A percentile compares a stretch with the other conserved stretches of the same genome.
These are phyloP conservation scores for Tetracladium setigerum DNA, from an alignment of 495 filamentous ascomycete genomes.

Conservation along the genomic window DNA sequence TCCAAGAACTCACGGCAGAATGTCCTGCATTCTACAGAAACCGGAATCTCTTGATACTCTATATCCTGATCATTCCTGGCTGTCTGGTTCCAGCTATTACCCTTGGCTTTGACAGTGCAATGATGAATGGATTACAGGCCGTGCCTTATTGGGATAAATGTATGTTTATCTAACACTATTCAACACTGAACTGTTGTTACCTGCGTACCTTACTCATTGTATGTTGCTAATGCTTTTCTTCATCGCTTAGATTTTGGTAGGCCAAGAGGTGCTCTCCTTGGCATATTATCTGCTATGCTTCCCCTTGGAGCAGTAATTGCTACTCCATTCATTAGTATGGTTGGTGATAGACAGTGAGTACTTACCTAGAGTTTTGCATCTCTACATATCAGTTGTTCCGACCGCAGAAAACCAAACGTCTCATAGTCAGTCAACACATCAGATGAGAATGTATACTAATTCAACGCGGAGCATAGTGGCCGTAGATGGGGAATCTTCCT, in stretches of 20 bases:
- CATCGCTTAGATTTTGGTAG: too few relatives aligned
- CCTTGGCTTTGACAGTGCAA: slow-evolving; percentile 22
- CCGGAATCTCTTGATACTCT: neutral
- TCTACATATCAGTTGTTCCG: too few relatives aligned
- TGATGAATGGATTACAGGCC: slow-evolving; percentile 43
- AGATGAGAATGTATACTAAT: too few relatives aligned
- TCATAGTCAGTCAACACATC: too few relatives aligned
- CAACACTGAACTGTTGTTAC: too few relatives aligned
- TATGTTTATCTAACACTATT: neutral
- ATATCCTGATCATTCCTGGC: slow-evolving; percentile 19
- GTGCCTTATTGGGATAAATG: slow-evolving; percentile 28
- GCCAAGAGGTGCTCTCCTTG: slow-evolving; percentile 30
- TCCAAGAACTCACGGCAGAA: neutral
- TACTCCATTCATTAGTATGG: slow-evolving; percentile 35
- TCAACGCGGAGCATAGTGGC: neutral
- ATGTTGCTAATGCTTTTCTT: too few relatives aligned
- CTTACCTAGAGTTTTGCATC: too few relatives aligned
- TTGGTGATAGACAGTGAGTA: slow-evolving; percentile 23
- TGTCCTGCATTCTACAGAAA: neutral
- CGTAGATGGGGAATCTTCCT: neutral
- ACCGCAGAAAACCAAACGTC: too few relatives aligned
- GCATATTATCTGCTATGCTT: slow-evolving; percentile 48
- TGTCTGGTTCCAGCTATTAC: slow-evolving; percentile 3
- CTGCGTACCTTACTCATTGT: too few relatives aligned
- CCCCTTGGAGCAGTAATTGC: slow-evolving; percentile 44